Evolutionary conservation across 176 grass and related monocot species (phyloP).

Genomic region (Aegilops umbellulata): DNA sequence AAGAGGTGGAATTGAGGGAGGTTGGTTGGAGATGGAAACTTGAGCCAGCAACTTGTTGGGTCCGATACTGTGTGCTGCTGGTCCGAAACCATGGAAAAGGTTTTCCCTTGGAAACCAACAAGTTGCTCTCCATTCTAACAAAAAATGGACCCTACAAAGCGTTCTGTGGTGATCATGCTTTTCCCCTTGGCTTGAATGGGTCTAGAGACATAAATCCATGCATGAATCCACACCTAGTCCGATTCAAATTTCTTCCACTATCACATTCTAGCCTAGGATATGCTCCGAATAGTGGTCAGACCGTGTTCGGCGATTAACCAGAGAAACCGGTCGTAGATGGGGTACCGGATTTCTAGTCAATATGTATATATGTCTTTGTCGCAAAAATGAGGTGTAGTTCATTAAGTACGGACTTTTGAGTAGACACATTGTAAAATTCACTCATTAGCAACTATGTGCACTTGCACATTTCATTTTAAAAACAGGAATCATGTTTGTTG

Average conservation of each 20-base stretch:
- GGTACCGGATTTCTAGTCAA: background rate
- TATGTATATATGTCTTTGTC: background rate
- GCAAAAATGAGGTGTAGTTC: background rate
- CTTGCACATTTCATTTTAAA: background rate
- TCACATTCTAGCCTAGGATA: background rate
- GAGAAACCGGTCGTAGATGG: conserved; percentile 1
- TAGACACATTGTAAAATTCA: no score
- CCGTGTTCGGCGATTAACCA: background rate
- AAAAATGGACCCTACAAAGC: background rate
- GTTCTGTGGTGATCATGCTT: conserved; percentile 10
- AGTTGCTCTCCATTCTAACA: background rate
- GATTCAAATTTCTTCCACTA: background rate
- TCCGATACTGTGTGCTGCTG: conserved; percentile 8
- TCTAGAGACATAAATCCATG: background rate
- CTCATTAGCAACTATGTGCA: background rate
- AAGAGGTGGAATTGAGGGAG: background rate
- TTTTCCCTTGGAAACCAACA: background rate
- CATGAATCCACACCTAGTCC: background rate
- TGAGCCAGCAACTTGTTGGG: conserved; percentile 14
- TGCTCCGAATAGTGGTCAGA: background rate
- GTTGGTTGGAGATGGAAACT: conserved; percentile 1
- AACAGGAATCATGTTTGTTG: background rate
- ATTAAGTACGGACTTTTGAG: background rate
- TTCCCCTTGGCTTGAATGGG: background rate
- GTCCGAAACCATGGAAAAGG: background rate